phyloP scores from a whole-genome alignment of 805 yeast genomes.

The Ogataea ramenticola region DNA sequence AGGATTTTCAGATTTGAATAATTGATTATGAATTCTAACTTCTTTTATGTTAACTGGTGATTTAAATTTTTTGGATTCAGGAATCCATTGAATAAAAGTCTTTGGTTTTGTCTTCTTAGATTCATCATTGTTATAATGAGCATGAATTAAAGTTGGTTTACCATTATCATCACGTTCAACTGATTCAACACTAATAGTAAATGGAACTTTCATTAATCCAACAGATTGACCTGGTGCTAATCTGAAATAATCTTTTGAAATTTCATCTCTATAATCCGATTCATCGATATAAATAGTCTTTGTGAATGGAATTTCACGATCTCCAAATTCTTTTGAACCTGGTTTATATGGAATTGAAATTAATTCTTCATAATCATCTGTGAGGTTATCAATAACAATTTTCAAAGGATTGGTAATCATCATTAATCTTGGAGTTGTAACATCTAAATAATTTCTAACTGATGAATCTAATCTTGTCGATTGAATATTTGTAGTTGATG shows the following conservation, averaged over 20 bases:
- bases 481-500: slow-evolving; percentile 88
- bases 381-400: slow-evolving; percentile 74
- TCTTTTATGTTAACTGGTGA: slow-evolving; percentile 65
- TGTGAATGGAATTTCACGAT: slow-evolving; percentile 66
- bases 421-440: slow-evolving; percentile 91
- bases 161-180: slow-evolving; percentile 60
- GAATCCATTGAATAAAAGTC: slow-evolving; percentile 96
- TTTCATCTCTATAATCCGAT: slow-evolving; percentile 71
- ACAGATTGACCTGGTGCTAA: slow-evolving; percentile 92
- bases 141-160: slow-evolving; percentile 61
- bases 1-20: slow-evolving; percentile 91
- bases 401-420: slow-evolving; percentile 82
- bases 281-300: slow-evolving; percentile 80
- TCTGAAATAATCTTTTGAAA: slow-evolving; percentile 75
- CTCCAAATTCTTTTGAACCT: slow-evolving; percentile 70
- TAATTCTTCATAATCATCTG: slow-evolving; percentile 63
- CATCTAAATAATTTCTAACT: slow-evolving; percentile 80
- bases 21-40: slow-evolving; percentile 79
- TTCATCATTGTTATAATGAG: slow-evolving; percentile 65
- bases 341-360: slow-evolving; percentile 86
- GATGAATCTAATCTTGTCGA: slow-evolving; percentile 83
- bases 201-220: slow-evolving; percentile 88
- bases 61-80: slow-evolving; percentile 50
- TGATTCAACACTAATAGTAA: slow-evolving; percentile 64
- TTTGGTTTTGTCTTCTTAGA: slow-evolving; percentile 68